These are phyloP conservation scores for Phialophora tarda DNA, from an alignment of 2,329 filamentous ascomycete species.

Conservation along the genomic window DNA sequence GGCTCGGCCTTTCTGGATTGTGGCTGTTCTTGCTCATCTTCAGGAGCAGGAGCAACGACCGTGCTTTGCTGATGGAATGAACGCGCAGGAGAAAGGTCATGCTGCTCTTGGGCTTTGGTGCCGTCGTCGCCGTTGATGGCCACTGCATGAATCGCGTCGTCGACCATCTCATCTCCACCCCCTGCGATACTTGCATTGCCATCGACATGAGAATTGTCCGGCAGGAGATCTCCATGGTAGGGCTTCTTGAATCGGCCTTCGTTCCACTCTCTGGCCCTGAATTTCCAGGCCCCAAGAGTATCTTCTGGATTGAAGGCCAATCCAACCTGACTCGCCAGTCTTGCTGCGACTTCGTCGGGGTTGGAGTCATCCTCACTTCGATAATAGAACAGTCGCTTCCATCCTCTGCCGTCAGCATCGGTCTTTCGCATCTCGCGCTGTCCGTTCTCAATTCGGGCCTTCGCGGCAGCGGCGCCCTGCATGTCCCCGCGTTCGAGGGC, in stretches of 20 bases:
- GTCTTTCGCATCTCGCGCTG: conserved; percentile 77
- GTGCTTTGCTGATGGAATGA: neutral
- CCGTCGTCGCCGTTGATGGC: too few species aligned
- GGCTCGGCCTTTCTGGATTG: neutral
- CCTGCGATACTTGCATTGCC: neutral
- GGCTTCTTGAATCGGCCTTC: conserved; percentile 27
- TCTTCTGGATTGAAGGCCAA: conserved; percentile 18
- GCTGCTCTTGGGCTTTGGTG: neutral
- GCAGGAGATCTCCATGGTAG: conserved; percentile 30
- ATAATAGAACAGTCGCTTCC: conserved; percentile 92
- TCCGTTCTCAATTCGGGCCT: conserved; percentile 86
- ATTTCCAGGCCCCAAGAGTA: conserved; percentile 32
- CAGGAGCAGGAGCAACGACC: neutral
- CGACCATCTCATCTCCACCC: neutral
- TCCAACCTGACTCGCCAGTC: conserved; percentile 18
- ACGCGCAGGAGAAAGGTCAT: neutral
- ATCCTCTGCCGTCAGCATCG: conserved; percentile 76
- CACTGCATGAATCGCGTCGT: neutral
- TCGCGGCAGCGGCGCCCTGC: conserved; percentile 77
- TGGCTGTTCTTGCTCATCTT: neutral
- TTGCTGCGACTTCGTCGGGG: conserved; percentile 16
- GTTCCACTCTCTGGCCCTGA: conserved; percentile 25
- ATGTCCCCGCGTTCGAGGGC: conserved; percentile 84
- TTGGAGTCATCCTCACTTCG: neutral
- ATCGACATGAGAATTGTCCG: conserved; percentile 27